Percentiles rank a stretch among this genome's conserved stretches.
Conservation (phyloP, 306 rosid genomes). For the Cucumis hystrix region DNA sequence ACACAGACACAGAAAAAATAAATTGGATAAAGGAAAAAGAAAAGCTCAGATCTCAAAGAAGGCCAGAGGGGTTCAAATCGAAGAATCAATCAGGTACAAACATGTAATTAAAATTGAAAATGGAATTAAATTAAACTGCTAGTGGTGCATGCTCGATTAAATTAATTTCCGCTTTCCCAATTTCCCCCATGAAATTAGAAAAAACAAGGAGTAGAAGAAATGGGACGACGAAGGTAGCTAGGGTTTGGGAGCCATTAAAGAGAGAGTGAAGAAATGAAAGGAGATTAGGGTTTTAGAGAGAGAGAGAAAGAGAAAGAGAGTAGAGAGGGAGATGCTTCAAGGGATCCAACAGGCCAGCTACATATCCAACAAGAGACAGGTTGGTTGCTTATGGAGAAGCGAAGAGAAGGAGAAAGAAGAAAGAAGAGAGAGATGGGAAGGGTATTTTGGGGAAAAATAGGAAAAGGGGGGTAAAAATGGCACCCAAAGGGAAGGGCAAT, state of each 20-base stretch:
- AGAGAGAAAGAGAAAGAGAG: constrained; percentile 1
- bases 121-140: no score
- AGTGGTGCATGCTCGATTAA: no score
- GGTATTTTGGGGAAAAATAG: no score
- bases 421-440: neutral
- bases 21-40: no score
- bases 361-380: constrained; percentile 50
- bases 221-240: no score
- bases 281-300: neutral
- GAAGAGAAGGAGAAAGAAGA: constrained; percentile 10
- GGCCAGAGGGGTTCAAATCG: neutral
- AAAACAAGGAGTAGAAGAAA: neutral
- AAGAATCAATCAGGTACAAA: neutral
- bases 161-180: no score
- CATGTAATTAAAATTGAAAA: no score
- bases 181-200: neutral
- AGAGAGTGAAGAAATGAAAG: neutral
- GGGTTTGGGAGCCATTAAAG: no score
- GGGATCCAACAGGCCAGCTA: constrained; percentile 14
- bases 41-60: neutral
- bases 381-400: constrained; percentile 56
- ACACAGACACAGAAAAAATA: no score
- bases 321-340: constrained; percentile 15
- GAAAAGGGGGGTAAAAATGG: neutral
- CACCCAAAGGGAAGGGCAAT: neutral